Base-by-base conservation (phyloP, 2,329 filamentous ascomycete species). In the Penicillium aurantiogriseum region DNA sequence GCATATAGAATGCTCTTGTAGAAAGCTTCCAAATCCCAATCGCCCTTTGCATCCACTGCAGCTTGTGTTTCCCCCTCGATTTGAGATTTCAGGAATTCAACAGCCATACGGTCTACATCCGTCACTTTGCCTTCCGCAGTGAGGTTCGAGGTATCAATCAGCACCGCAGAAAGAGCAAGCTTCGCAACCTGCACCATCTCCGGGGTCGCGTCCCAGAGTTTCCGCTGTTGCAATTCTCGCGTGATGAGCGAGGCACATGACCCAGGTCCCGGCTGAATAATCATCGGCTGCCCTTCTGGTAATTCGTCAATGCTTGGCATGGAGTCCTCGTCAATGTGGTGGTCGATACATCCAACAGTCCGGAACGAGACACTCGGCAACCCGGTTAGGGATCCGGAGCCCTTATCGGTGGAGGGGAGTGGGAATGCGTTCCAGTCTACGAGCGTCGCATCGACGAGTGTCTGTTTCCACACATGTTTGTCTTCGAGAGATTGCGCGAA, bases 221-320 rank as follows among this genome's bases (percentile, higher is more conserved):
- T 69, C 51, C 65, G 81, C 73, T 80, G 78, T 77, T 56, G 74
- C 54, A 71, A 72, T 58, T 84, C 79, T 43, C 81, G 77, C 8
- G 80, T 74, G 9, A 88, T 74, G 3, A 87, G 75, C 31, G 83
- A 86, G 9, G 79, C 80, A 68, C 85, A 88, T 59, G 84, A 86
- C 2, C 85, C 85, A 13, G 77, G 74, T 15, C 78, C 77, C 23
- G 81, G 82, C 45, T 78, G 74, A 38, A 88, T 80, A 23, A 85
- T 72, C 27, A 80, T 74, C 9, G 82, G 83, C 38, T 81, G 75
- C 3, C 70, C 69, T 0, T 62, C 67, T 0, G 79, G 78, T 23
- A 70, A 36, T 5, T 45, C 33, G 4, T 60, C 64, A 3, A 76
- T 68, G 11, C 68, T 38, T 0, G 81, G 76, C 3, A 86, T 76